Evolutionary conservation across 306 rosid species (phyloP).

Genomic region (Cicer bijugum): DNA sequence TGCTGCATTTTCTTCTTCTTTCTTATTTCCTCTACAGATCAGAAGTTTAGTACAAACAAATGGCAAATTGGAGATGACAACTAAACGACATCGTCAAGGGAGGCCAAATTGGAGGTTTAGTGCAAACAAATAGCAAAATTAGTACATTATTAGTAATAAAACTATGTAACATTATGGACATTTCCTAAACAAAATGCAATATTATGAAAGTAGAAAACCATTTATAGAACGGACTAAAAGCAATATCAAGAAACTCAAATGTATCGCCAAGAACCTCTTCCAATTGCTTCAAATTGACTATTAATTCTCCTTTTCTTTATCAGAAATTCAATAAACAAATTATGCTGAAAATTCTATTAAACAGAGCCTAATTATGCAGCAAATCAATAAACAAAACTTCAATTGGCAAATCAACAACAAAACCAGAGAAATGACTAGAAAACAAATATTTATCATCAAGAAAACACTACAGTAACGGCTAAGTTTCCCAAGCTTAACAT

Average conservation of each 20-base stretch:
- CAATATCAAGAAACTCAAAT: slow-evolving; percentile 61
- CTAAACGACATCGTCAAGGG: not conserved
- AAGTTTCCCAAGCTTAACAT: slow-evolving; percentile 23
- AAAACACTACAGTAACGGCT: slow-evolving; percentile 16
- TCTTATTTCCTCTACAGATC: not conserved
- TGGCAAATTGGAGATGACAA: not conserved
- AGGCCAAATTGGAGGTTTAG: too few species aligned
- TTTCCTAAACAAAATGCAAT: too few species aligned
- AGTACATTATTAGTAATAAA: too few species aligned
- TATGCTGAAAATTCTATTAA: too few species aligned
- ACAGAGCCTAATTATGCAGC: too few species aligned
- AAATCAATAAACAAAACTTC: too few species aligned
- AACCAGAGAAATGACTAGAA: slow-evolving; percentile 57
- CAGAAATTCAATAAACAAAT: not conserved
- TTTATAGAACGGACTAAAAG: slow-evolving; percentile 46
- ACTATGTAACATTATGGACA: too few species aligned
- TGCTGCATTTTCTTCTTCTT: slow-evolving; percentile 59
- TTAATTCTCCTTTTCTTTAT: slow-evolving; percentile 47
- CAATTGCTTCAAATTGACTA: slow-evolving; percentile 48
- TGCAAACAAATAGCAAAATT: too few species aligned
- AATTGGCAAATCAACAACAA: too few species aligned
- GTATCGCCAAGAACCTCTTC: slow-evolving; percentile 54
- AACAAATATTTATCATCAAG: slow-evolving; percentile 40
- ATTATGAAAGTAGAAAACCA: slow-evolving; percentile 45
- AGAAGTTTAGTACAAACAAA: not conserved